Base-by-base conservation (phyloP, 108 stramenopile genomes). In the Cyclostephanos invisitatus region DNA sequence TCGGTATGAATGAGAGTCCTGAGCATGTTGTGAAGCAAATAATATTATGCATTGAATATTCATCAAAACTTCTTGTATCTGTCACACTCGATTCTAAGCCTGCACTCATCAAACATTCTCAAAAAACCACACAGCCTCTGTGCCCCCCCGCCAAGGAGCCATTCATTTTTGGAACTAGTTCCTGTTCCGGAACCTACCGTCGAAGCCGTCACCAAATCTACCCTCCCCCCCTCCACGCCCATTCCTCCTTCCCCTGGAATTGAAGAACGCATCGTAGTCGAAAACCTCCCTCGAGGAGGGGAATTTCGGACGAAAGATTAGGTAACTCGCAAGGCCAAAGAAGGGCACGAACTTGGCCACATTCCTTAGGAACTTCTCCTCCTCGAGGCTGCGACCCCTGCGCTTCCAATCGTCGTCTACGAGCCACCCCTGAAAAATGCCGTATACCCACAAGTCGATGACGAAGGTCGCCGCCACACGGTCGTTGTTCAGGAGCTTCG, bases 381-480 rank as follows among this genome's bases (percentile, higher is more conserved):
- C 85, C 5, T 73, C 86, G 49, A 61, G 53, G 40, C 66, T 68
- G 40, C 80, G 71, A 0, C 87, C 89, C 12, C 95, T 65, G 42
- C 93, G 83, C 73, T 82, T 85, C 68, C 84, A 59, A 72, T 96
- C 96, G 46, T 96, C 96, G 56, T 91, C 89, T 2, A 96, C 77
- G 1, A 96, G 77, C 93, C 93, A 96, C 21, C 89, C 87, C 68
- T 96, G 96, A 56, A 96, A 96, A 11, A 85, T 46, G 9, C 74
- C 90, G 74, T 93, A 96, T n/a, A 94, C 85, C 7, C 78, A 82
- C 49, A 94, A 70, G 67, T 96, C 96, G 2, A 96, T 91, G 47
- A 93, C 29, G 61, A 93, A 94, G 50, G 83, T 88, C 1, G 83
- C 75, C n/a, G 89, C 92, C 0, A 96, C 91, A 0, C 93, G 88